Evolutionary conservation across 148 eudicot genomes (phyloP).

Genomic region (Pouteria glomerata): DNA sequence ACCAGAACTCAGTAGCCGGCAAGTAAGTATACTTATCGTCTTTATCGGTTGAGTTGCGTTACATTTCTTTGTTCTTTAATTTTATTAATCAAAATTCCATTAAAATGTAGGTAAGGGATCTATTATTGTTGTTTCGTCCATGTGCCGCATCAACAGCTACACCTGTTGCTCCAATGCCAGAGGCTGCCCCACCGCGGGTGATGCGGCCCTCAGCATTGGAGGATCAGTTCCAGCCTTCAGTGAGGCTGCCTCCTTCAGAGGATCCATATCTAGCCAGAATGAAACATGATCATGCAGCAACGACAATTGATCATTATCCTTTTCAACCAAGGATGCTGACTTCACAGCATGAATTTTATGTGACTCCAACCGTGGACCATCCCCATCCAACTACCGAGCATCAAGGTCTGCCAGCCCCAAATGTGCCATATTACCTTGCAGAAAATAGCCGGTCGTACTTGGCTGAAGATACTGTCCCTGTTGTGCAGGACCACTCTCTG

Average conservation of each 20-base stretch:
- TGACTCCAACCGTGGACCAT: conserved; percentile 5
- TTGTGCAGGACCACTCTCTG: conserved; percentile 9
- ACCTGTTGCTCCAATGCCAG: conserved; percentile 7
- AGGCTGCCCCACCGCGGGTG: conserved; percentile 8
- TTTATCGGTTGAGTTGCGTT: background rate
- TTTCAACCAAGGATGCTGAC: background rate
- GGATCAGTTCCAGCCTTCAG: conserved; percentile 1
- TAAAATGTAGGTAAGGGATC: conserved; percentile 28
- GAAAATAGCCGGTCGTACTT: conserved; percentile 2
- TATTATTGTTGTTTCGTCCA: conserved; percentile 29
- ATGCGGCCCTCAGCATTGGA: conserved; percentile 10
- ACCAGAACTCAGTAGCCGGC: conserved; percentile 46
- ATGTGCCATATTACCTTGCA: conserved; percentile 8
- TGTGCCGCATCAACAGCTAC: conserved; percentile 15
- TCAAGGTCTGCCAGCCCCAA: conserved; percentile 14
- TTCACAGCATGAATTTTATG: conserved; percentile 2
- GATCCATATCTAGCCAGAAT: conserved; percentile 16
- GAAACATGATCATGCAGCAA: conserved; percentile 10
- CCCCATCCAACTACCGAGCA: background rate
- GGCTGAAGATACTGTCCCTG: background rate
- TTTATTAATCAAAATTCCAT: too few relatives aligned
- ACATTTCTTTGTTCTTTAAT: background rate
- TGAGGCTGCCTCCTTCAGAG: conserved; percentile 10
- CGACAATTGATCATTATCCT: background rate
- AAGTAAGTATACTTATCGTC: conserved; percentile 26